Evolutionary conservation across 805 yeast species (phyloP).

Genomic region (Candida rishiriensis): DNA sequence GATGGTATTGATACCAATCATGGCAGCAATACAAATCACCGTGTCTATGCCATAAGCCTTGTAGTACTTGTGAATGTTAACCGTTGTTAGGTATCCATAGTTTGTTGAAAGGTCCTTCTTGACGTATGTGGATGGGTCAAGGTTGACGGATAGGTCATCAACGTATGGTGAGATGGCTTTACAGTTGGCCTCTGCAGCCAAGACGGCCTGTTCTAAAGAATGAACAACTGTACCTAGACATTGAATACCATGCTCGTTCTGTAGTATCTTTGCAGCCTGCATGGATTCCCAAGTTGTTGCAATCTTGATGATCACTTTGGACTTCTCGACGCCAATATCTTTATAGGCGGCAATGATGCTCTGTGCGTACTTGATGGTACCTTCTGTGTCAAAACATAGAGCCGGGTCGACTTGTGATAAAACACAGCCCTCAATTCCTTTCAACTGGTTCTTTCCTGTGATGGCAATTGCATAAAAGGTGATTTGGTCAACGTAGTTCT

Average conservation of each 20-base stretch:
- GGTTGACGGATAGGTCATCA: conserved; percentile 24
- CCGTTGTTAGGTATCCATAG: conserved; percentile 27
- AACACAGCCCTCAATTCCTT: conserved; percentile 19
- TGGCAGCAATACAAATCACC: conserved; percentile 31
- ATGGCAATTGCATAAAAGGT: conserved; percentile 21
- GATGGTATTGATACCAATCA: conserved; percentile 26
- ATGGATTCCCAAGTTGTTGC: conserved; percentile 33
- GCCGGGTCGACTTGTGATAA: conserved; percentile 28
- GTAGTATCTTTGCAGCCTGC: conserved; percentile 28
- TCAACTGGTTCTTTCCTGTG: conserved; percentile 21
- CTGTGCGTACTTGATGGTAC: conserved; percentile 22
- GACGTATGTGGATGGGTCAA: conserved; percentile 24
- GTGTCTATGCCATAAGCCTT: conserved; percentile 28
- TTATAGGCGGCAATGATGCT: conserved; percentile 28
- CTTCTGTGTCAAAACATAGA: conserved; percentile 23
- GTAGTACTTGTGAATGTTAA: conserved; percentile 31
- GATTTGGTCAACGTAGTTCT: conserved; percentile 15
- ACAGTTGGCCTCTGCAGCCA: conserved; percentile 35
- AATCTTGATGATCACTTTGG: conserved; percentile 31
- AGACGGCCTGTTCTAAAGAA: conserved; percentile 32
- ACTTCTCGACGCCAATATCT: conserved; percentile 28
- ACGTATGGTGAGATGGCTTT: conserved; percentile 33
- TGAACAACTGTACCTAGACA: conserved; percentile 35
- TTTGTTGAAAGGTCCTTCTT: conserved; percentile 21
- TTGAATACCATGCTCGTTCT: conserved; percentile 21